Conservation (phyloP, 2,329 filamentous ascomycete genomes). For the Ascomycota sp. region DNA sequence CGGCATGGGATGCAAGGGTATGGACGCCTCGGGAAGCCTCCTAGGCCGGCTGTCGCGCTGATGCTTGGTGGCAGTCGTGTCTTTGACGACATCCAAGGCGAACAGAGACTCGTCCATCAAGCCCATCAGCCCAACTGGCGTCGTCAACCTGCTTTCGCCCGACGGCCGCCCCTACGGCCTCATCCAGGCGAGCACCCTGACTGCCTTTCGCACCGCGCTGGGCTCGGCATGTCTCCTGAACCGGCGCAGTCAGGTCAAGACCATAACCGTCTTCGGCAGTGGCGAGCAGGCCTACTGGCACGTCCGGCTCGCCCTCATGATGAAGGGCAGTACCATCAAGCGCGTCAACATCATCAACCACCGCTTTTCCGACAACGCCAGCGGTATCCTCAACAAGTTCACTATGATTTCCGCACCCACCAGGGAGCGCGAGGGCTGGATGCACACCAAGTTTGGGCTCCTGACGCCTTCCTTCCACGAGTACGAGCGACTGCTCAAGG, state of each 20-base stretch:
- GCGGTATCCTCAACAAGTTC: conserved; percentile 26
- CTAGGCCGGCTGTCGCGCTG: not conserved
- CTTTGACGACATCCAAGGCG: conserved; percentile 24
- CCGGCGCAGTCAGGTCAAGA: conserved; percentile 46
- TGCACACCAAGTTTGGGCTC: conserved; percentile 41
- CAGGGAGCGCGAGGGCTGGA: conserved; percentile 38
- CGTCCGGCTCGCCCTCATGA: conserved; percentile 57
- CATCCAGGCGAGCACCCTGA: conserved; percentile 50
- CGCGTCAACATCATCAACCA: conserved; percentile 70
- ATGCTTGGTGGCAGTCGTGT: conserved; percentile 28
- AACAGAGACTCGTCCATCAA: conserved; percentile 8
- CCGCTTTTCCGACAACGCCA: conserved; percentile 35
- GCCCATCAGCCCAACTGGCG: conserved; percentile 33
- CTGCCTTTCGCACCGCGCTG: conserved; percentile 60
- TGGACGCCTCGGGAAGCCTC: not conserved
- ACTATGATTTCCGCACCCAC: conserved; percentile 17
- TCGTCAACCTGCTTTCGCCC: conserved; percentile 44
- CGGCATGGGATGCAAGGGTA: conserved; percentile 47
- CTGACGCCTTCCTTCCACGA: conserved; percentile 50
- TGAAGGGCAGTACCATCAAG: conserved; percentile 47
- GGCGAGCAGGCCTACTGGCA: conserved; percentile 92
- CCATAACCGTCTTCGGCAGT: conserved; percentile 64
- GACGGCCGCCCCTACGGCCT: conserved; percentile 42
- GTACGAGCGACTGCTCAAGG: conserved; percentile 40
- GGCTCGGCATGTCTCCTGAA: conserved; percentile 43